Evolutionary conservation across 352 stramenopile genomes (phyloP).

Genomic region (Globisporangium abappressorium): DNA sequence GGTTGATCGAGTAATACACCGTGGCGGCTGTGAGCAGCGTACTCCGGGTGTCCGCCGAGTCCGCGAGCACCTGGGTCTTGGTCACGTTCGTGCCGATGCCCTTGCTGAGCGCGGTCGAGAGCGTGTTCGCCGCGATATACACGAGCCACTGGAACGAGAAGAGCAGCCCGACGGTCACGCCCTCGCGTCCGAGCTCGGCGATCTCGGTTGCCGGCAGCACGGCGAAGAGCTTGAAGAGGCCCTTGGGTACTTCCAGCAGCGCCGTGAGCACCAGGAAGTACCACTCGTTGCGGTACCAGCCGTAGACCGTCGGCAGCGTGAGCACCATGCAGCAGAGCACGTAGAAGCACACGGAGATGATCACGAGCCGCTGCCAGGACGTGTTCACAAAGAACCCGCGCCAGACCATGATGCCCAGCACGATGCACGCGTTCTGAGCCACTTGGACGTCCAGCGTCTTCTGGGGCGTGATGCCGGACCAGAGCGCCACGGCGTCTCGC

Average conservation of each 20-base stretch:
- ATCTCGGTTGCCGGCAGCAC: slow-evolving; percentile 52
- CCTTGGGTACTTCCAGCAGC: slow-evolving; percentile 33
- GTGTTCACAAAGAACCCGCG: slow-evolving; percentile 36
- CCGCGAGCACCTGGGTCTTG: slow-evolving; percentile 19
- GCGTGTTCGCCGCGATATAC: slow-evolving; percentile 23
- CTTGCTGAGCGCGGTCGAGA: slow-evolving; percentile 28
- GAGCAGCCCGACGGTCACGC: slow-evolving; percentile 47
- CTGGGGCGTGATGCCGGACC: slow-evolving; percentile 30
- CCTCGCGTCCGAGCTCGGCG: slow-evolving; percentile 45
- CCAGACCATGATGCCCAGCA: slow-evolving; percentile 39
- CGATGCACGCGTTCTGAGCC: slow-evolving; percentile 22
- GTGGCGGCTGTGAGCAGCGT: slow-evolving; percentile 21
- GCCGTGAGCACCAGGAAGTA: slow-evolving; percentile 36
- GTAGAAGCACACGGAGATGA: slow-evolving; percentile 27
- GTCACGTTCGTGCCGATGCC: slow-evolving; percentile 24
- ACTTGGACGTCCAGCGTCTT: slow-evolving; percentile 26
- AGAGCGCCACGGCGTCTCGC: slow-evolving; percentile 28
- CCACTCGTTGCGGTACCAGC: slow-evolving; percentile 35
- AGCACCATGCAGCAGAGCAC: slow-evolving; percentile 26
- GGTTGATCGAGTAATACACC: slow-evolving; percentile 30
- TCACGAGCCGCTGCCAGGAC: slow-evolving; percentile 37
- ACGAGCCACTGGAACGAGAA: slow-evolving; percentile 46
- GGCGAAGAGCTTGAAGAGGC: slow-evolving; percentile 38
- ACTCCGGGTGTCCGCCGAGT: slow-evolving; percentile 24
- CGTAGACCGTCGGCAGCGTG: slow-evolving; percentile 32